Base-by-base conservation (phyloP, 2,329 filamentous ascomycete species). In the Leptosphaerulina australis region DNA sequence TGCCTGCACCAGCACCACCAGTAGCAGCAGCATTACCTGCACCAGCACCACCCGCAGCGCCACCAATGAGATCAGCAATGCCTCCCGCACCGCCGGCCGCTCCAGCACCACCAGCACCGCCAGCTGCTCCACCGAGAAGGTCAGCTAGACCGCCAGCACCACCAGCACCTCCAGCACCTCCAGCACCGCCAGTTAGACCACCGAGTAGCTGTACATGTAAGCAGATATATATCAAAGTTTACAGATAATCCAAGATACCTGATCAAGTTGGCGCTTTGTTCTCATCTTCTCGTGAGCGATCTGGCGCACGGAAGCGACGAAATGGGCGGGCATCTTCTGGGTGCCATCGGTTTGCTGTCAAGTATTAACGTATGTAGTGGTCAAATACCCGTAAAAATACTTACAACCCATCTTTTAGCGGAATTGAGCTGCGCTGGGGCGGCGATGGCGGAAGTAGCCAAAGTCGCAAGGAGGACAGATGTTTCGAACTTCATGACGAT, bases 401-500 rank as follows among this genome's bases (percentile, higher is more conserved):
- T 31, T 59, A 66, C 64, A 15, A 63, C 64, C 53, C 53, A 68
- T 50, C 58, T 58, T 58, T 60, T 68, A 12, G 37, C 44, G 38
- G 62, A 36, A 7, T 58, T 38, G 39, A 50, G 53, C 9, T 62
- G 50, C 11, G 60, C 53, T 6, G 67, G 67, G 5, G 63, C 66
- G n/a, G 68, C 64, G 22, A 66, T 48, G 39, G 62, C 44, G 4
- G 61, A 59, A 2, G 56, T 53, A 11, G 66, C 68, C 57, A 66
- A 52, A 26, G 66, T 55, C 51, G 60, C 63, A 26, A 67, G 25
- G 24, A 68, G 46, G 20, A 69, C 34, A 20, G 63, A 58, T n/a
- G 58, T 50, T 25, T 63, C 59, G 53, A 68, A 65, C 52, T 64
- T 67, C 67, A 70, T 70, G 4, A 70, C 69, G 4, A 46, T 66